Evolutionary conservation across 2,329 filamentous ascomycete genomes (phyloP).

Genomic region (Sporothrix sp.): DNA sequence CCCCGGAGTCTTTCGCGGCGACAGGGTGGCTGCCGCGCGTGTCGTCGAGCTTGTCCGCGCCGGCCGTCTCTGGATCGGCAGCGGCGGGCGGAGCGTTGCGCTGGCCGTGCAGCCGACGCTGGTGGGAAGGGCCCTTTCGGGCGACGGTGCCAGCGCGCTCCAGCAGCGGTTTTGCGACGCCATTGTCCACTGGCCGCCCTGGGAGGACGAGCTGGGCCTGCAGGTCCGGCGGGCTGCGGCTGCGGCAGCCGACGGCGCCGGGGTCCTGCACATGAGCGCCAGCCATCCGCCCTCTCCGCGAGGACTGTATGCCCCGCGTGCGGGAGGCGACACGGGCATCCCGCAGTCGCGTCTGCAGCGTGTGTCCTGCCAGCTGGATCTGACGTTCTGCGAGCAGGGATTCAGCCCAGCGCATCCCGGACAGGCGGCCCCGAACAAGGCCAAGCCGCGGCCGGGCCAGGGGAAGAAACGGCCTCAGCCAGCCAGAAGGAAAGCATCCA

Average conservation of each 20-base stretch:
- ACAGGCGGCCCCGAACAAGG: neutral
- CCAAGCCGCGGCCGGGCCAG: neutral
- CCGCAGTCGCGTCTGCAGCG: conserved; percentile 14
- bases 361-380: conserved; percentile 12
- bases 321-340: conserved; percentile 1
- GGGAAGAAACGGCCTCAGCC: neutral
- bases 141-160: neutral
- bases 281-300: conserved; percentile 9
- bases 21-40: conserved; percentile 8
- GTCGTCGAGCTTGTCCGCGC: conserved; percentile 15
- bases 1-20: conserved; percentile 3
- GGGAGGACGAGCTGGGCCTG: conserved; percentile 9
- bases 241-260: neutral
- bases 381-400: neutral
- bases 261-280: conserved; percentile 4
- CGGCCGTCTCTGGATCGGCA: conserved; percentile 15
- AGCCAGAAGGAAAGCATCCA: neutral
- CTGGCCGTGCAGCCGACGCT: conserved; percentile 10
- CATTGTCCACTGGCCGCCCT: neutral
- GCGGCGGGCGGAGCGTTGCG: conserved; percentile 9
- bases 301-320: conserved; percentile 14
- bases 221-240: neutral
- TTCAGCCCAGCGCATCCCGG: neutral
- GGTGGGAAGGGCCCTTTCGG: neutral
- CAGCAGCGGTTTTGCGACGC: neutral